A percentile compares a stretch with the other conserved stretches of the same genome.
Evolutionary conservation across 805 yeast species (phyloP).

Genomic region (Hemisphaericaspora nanyangensis): DNA sequence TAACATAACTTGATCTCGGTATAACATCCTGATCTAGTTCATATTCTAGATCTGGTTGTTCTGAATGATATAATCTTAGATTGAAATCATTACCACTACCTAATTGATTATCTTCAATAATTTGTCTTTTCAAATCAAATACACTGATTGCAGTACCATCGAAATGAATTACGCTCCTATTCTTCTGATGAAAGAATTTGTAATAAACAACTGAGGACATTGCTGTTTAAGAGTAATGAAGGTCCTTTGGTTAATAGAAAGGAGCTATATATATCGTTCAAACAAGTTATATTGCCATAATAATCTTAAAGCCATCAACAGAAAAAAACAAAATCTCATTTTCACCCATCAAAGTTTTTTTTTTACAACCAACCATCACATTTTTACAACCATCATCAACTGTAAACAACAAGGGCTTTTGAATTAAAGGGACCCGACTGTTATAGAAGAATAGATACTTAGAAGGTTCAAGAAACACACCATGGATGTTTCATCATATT

Average conservation of each 20-base stretch:
- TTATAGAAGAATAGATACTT: not conserved
- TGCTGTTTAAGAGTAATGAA: no score
- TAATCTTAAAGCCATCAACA: not conserved
- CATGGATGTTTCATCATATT: constrained; percentile 15
- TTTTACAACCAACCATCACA: not conserved
- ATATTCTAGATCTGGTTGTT: constrained; percentile 61
- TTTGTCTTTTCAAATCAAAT: constrained; percentile 90
- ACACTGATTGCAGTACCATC: constrained; percentile 97
- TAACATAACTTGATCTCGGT: constrained; percentile 80
- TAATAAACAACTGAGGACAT: constrained; percentile 92
- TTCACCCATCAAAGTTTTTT: not conserved
- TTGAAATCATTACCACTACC: constrained; percentile 86
- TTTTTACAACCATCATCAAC: not conserved
- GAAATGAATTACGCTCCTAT: constrained; percentile 72
- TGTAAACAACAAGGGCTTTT: not conserved
- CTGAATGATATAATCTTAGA: constrained; percentile 57
- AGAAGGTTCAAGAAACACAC: not conserved
- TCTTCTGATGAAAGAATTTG: constrained; percentile 78
- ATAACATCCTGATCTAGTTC: constrained; percentile 88
- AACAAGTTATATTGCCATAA: not conserved
- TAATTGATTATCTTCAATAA: constrained; percentile 73
- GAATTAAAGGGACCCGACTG: not conserved
- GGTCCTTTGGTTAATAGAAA: no score
- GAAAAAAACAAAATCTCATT: not conserved
- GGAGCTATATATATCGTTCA: no score